Conservation (phyloP, 1,284 basidiomycete genomes). For the Earliella scabrosa region DNA sequence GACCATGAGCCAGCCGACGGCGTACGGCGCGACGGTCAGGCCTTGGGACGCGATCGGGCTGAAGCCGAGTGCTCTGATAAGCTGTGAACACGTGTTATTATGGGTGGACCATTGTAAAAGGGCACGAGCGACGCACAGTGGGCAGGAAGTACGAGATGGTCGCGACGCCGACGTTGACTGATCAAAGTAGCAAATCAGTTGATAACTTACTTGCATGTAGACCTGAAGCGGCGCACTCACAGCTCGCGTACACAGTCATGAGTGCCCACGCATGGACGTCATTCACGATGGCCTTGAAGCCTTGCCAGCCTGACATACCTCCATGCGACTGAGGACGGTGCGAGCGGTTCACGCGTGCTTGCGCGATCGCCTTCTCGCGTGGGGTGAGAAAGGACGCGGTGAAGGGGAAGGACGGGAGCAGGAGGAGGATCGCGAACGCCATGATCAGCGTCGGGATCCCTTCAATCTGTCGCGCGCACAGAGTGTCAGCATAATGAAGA, state of each 20-base stretch:
- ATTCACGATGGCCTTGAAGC: conserved; percentile 51
- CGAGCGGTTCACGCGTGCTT: conserved; percentile 55
- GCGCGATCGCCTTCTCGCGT: conserved; percentile 56
- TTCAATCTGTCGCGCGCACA: conserved; percentile 44
- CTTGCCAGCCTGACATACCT: conserved; percentile 58
- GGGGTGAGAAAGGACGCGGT: conserved; percentile 41
- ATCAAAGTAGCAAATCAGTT: background rate
- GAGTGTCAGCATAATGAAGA: background rate
- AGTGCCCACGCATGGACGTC: conserved; percentile 57
- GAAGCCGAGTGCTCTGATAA: conserved; percentile 58
- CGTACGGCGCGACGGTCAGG: conserved; percentile 58
- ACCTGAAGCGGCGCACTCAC: conserved; percentile 35
- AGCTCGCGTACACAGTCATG: conserved; percentile 55
- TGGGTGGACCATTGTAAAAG: background rate
- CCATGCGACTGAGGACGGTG: conserved; percentile 60
- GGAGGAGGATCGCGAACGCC: conserved; percentile 47
- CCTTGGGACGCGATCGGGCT: conserved; percentile 58
- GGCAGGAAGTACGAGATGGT: conserved; percentile 61
- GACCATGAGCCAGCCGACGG: conserved; percentile 57
- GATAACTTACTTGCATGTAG: no score
- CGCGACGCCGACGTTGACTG: conserved; percentile 60
- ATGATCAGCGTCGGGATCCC: conserved; percentile 56
- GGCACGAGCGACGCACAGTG: conserved; percentile 39
- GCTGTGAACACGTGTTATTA: conserved; percentile 31
- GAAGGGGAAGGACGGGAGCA: conserved; percentile 50